A percentile compares a stretch with the other conserved stretches of the same genome.
Evolutionary conservation across 257 asterid genomes (phyloP).

Genomic region (Rhazya stricta): DNA sequence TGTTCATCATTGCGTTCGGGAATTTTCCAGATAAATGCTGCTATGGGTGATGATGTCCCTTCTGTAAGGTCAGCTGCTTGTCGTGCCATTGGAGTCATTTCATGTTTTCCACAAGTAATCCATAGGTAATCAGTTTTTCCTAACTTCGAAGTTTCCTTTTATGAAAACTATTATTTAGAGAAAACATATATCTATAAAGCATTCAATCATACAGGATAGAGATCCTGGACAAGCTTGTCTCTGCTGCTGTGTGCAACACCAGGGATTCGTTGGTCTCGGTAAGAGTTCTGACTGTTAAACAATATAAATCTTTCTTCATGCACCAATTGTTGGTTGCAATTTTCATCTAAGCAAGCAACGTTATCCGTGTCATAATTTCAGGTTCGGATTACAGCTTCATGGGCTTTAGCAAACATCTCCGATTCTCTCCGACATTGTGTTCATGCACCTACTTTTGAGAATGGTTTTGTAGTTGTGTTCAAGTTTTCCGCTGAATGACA

Average conservation of each 20-base stretch:
- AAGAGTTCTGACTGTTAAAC: slow-evolving; percentile 23
- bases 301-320: not conserved
- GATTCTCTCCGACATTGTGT: slow-evolving; percentile 69
- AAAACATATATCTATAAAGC: slow-evolving; percentile 12
- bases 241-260: slow-evolving; percentile 55
- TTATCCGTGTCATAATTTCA: slow-evolving; percentile 29
- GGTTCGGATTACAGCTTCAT: slow-evolving; percentile 94
- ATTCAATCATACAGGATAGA: slow-evolving; percentile 43
- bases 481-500: slow-evolving; percentile 10
- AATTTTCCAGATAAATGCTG: slow-evolving; percentile 59
- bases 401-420: slow-evolving; percentile 94
- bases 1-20: slow-evolving; percentile 11
- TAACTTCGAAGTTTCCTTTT: slow-evolving; percentile 7
- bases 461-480: slow-evolving; percentile 37
- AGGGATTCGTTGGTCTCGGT: slow-evolving; percentile 68
- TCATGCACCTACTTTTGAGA: slow-evolving; percentile 43
- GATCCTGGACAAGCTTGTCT: slow-evolving; percentile 62
- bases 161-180: slow-evolving; percentile 4
- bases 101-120: slow-evolving; percentile 73
- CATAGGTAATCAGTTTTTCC: slow-evolving; percentile 47
- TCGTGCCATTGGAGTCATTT: slow-evolving; percentile 91
- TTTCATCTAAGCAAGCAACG: not conserved
- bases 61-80: slow-evolving; percentile 92
- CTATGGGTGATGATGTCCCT: slow-evolving; percentile 61
- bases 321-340: not conserved